Base-by-base conservation (phyloP, 495 filamentous ascomycete species). In the Elasticomyces elasticus region DNA sequence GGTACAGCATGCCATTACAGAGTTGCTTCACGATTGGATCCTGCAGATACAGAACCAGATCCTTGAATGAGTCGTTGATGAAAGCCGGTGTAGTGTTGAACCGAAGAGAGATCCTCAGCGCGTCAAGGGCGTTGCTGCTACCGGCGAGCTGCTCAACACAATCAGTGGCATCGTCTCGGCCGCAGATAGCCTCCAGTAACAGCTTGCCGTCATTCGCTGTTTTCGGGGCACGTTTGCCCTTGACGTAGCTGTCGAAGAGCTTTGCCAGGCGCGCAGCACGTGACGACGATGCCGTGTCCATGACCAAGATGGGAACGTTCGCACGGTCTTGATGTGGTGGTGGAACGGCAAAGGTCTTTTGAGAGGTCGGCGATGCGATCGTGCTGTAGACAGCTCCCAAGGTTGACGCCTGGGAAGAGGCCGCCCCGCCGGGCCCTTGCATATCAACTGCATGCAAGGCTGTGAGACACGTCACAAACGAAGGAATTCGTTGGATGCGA, bases 141-240 rank as follows among this genome's bases (percentile, higher is more conserved):
- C 76, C 67, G 7, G 83, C 61, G 12, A 89, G 61, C 25, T 68
- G 72, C 56, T 86, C 74, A 11, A 81, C 65, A 54, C 78, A 82
- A 0, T 64, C 67, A 17, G 69, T 64, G 1, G 64, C 74, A 42
- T 80, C 73, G 1, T 59, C 46, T 55, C 82, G 73, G 12, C 58
- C 66, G 17, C 72, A 69, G 1, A 85, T 59, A 0, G 83, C 77
- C 57, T 87, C 82, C 5, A 88, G 49, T 49, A 86, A 82, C 9
- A 72, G 69, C 37, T 74, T 74, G n/a, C 71, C 76, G 54, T 79
- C 70, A n/a, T 54, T 55, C 4, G 57, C 20, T 27, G 54, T 70
- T 9, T 52, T 45, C 20, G 76, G 25, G 13, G 51, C 19, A 24
- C 65, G 60, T 33, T 70, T 65, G n/a, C 69, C 73, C 27, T 46